A percentile compares a stretch with the other conserved stretches of the same genome.
phyloP scores from a whole-genome alignment of 176 grass and related monocot genomes.

The Guadua angustifolia region DNA sequence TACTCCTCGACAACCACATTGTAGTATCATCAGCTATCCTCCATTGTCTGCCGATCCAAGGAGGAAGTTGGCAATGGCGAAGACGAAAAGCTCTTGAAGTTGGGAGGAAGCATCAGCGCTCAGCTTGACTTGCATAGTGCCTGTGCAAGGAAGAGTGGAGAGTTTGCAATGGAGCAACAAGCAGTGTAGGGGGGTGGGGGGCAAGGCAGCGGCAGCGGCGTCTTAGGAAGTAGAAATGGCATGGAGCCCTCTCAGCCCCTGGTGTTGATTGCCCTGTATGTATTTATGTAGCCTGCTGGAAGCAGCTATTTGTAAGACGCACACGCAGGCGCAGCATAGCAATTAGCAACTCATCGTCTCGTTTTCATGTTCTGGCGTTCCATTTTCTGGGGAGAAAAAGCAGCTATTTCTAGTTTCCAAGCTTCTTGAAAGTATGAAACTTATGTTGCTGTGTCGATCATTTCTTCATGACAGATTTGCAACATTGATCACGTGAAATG shows the following conservation, averaged over 20 bases:
- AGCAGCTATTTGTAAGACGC: constrained; percentile 15
- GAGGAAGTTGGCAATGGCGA: constrained; percentile 25
- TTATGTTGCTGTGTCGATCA: background rate
- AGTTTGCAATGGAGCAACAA: background rate
- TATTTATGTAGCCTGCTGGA: constrained; percentile 18
- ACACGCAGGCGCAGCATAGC: background rate
- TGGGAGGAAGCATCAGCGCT: background rate
- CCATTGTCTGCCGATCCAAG: background rate
- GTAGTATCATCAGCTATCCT: background rate
- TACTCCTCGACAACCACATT: constrained; percentile 5
- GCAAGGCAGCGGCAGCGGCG: constrained; percentile 8
- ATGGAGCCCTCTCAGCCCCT: constrained; percentile 24
- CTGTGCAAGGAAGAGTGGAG: background rate
- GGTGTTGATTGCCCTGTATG: constrained; percentile 7
- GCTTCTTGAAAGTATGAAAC: too few species aligned
- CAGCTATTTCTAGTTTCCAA: background rate
- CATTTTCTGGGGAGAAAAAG: too few species aligned
- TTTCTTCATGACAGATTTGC: background rate
- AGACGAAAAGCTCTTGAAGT: background rate
- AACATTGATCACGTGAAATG: background rate
- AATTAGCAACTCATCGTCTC: constrained; percentile 21
- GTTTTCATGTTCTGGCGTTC: background rate
- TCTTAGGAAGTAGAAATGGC: constrained; percentile 36
- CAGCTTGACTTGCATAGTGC: constrained; percentile 24
- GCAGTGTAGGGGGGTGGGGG: too few species aligned